These are phyloP conservation scores for Porpolomopsis calyptriformis DNA, from an alignment of 768 basidiomycete species.

Conservation along the genomic window DNA sequence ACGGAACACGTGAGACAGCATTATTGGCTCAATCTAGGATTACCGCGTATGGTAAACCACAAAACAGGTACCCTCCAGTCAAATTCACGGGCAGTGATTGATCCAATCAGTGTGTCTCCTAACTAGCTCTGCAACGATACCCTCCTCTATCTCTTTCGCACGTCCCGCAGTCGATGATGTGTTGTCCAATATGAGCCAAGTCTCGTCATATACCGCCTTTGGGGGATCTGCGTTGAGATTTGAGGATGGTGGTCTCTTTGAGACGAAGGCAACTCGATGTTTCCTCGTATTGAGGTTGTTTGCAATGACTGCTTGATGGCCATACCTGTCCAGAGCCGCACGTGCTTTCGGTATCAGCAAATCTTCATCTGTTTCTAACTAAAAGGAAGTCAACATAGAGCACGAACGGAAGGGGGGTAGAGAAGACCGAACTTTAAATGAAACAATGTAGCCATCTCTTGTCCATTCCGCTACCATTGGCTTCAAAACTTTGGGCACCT, in stretches of 20 bases:
- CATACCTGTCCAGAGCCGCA: slow-evolving; percentile 82
- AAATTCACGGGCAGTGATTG: background rate
- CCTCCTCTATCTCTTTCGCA: slow-evolving; percentile 83
- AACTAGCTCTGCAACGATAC: slow-evolving; percentile 72
- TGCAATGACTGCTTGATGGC: slow-evolving; percentile 94
- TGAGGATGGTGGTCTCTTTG: slow-evolving; percentile 29
- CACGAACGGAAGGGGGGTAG: background rate
- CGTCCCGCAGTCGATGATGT: slow-evolving; percentile 25
- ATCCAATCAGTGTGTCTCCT: slow-evolving; percentile 69
- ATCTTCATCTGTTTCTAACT: slow-evolving; percentile 87
- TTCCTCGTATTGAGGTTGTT: slow-evolving; percentile 92
- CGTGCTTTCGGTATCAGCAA: slow-evolving; percentile 87
- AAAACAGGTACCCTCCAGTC: no score
- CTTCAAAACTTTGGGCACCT: slow-evolving; percentile 92
- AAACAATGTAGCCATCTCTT: slow-evolving; percentile 81
- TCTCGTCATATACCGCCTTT: slow-evolving; percentile 34
- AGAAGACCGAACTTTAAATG: slow-evolving; percentile 73
- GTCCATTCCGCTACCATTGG: slow-evolving; percentile 94
- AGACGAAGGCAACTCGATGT: slow-evolving; percentile 86
- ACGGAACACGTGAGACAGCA: background rate
- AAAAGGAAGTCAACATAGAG: background rate
- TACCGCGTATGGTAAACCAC: background rate
- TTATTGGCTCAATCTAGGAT: background rate
- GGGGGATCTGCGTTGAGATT: slow-evolving; percentile 8
- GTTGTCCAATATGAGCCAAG: slow-evolving; percentile 54